A percentile compares a stretch with the other conserved stretches of the same genome.
These are phyloP conservation scores for Tolypocladium amazonense DNA, from an alignment of 2,329 filamentous ascomycete species.

Conservation along the genomic window DNA sequence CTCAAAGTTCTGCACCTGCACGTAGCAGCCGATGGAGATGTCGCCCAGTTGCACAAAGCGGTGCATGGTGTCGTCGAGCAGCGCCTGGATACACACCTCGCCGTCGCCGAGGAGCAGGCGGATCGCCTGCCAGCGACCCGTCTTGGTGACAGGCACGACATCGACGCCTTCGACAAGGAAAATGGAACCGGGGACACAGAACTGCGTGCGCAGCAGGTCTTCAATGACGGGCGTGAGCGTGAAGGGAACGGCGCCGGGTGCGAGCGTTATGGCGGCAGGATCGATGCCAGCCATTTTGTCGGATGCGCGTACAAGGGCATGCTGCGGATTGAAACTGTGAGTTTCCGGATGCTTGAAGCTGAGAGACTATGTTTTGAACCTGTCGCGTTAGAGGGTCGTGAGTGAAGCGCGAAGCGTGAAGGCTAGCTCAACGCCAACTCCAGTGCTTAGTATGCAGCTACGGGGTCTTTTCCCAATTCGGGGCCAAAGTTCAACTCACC, in stretches of 20 bases:
- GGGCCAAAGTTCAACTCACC: conserved; percentile 1
- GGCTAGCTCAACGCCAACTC: neutral
- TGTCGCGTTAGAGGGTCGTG: neutral
- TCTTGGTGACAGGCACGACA: conserved; percentile 20
- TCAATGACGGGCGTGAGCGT: conserved; percentile 28
- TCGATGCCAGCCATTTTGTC: conserved; percentile 15
- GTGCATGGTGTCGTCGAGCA: conserved; percentile 35
- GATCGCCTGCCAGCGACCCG: conserved; percentile 30
- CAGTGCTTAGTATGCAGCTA: conserved; percentile 13
- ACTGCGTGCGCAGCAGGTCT: conserved; percentile 37
- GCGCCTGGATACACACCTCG: conserved; percentile 41
- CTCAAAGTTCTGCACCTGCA: conserved; percentile 32
- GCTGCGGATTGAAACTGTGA: neutral
- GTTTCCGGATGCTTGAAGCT: too few species aligned
- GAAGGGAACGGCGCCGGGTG: conserved; percentile 13
- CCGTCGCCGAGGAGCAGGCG: conserved; percentile 42
- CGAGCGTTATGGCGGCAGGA: conserved; percentile 14
- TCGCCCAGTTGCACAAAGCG: conserved; percentile 33
- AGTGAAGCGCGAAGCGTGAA: neutral
- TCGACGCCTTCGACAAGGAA: conserved; percentile 40
- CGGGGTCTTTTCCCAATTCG: conserved; percentile 13
- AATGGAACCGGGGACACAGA: conserved; percentile 35
- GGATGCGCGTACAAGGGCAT: neutral
- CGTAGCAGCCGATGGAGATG: conserved; percentile 37
- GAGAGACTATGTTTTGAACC: neutral